Base-by-base conservation (phyloP, 2,329 filamentous ascomycete genomes). In the Apiospora sp. region DNA sequence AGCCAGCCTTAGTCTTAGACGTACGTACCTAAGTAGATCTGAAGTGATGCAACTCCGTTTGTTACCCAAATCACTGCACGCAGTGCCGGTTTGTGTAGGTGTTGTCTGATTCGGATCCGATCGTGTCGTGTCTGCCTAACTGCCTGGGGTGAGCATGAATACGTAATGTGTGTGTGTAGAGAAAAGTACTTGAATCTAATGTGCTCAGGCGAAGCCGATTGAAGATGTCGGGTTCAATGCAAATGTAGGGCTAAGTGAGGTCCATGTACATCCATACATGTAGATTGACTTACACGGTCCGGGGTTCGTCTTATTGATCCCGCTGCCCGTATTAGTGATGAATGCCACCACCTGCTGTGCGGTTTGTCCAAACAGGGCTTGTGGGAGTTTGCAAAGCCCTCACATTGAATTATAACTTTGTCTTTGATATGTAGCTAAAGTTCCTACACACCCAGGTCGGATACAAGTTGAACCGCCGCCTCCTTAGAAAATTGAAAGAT, bases 101-200 rank as follows among this genome's bases (percentile, higher is more conserved):
- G 8, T 22, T 22, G 58, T 64, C 58, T 64, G 37, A n/a, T 37
- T 64, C 58, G 58, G 58, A 64, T 64, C 58, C 30, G 27, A 30
- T 61, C 54, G 54, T 61, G 54, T 61, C 54, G 46, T 61, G 58
- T 64, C 58, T 64, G 58, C 58, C 58, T 64, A 41, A 64, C 58
- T 64, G 34, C 34, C 58, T 64, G 58, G 58, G n/a, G 22, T 41
- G 58, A 64, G 58, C 5, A 64, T 22, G 58, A 64, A 64, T 10
- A 64, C 58, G 58, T 64, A 64, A 61, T 58, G 51, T 58, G 27
- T 58, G 51, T 34, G 19, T 34, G 14, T 34, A 22, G 58, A 34
- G 37, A 64, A 64, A 64, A 64, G 30, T 37, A 64, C 30, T 10
- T 64, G 10, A 8, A 64, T 41, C 24, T 3, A 41, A 41, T 14